Base-by-base conservation (phyloP, 2,329 filamentous ascomycete species). In the Colletotrichum simmondsii region DNA sequence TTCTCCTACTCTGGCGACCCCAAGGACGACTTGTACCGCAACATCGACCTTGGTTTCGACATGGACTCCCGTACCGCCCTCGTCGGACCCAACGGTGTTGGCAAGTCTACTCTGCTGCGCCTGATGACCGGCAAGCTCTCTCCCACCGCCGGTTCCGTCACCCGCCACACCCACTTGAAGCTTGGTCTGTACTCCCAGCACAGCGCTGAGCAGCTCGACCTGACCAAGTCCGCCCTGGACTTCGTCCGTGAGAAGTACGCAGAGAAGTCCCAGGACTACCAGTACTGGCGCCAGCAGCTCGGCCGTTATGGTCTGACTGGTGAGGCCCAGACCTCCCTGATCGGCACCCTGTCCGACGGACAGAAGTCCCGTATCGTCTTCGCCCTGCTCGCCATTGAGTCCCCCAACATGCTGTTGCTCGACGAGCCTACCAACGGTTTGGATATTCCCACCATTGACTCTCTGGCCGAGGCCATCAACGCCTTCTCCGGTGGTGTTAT, bases 341-440 rank as follows among this genome's bases (percentile, higher is more conserved):
- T 99, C 93, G 97, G 97, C 75, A 99, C 97, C 19, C 88, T 99
- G 77, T 98, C 97, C 75, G 97, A 99, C 83, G 97, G 97, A 67
- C 97, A 99, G 87, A 97, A 97, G 91, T 95, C 92, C 81, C 94
- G 97, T 90, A 98, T 99, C 81, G 97, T 99, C 54, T 99, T 99
- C 82, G 97, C 97, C 53, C 89, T 99, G 78, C 88, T 99, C 76
- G 97, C 97, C 76, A 98, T 99, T 77, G 97, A 99, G 79, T 87
- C 92, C 32, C 97, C 97, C 78, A 99, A 99, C 90, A 99, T 99
- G 97, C 86, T 99, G 78, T 86, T 99, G 78, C 91, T 99, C 69
- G 97, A 99, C 87, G 97, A 99, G 88, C 97, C 97, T 84, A 99
- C 97, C 83, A 99, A 99, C 92, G 97, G 97, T 90, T 89, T 99